Evolutionary conservation across 495 filamentous ascomycete species (phyloP).

Genomic region (Annulohypoxylon maeteangense): DNA sequence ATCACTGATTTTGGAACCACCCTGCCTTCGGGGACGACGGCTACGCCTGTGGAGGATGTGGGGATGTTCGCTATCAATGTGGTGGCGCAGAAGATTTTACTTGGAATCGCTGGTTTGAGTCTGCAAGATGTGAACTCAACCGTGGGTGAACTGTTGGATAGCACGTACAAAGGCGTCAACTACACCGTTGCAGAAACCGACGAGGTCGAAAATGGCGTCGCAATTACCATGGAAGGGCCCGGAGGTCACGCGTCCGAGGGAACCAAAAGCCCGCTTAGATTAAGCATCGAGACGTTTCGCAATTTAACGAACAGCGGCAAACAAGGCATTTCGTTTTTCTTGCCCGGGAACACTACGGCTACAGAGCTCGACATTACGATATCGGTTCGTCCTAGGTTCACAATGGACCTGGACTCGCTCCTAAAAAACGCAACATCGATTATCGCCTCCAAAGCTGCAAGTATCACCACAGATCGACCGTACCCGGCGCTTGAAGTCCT

Average conservation of each 20-base stretch:
- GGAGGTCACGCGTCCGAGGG: conserved; percentile 45
- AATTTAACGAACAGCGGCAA: conserved; percentile 17
- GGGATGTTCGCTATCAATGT: conserved; percentile 56
- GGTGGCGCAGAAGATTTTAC: conserved; percentile 27
- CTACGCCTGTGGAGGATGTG: conserved; percentile 51
- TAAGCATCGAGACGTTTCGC: conserved; percentile 42
- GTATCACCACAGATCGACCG: conserved; percentile 33
- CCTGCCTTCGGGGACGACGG: conserved; percentile 35
- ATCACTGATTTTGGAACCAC: conserved; percentile 26
- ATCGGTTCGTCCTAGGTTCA: conserved; percentile 40
- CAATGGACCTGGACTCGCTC: conserved; percentile 29
- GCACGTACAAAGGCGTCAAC: conserved; percentile 31
- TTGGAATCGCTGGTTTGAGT: conserved; percentile 33
- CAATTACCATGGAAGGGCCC: conserved; percentile 36
- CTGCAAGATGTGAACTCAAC: conserved; percentile 30
- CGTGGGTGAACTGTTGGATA: conserved; percentile 28
- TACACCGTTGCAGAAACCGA: conserved; percentile 24
- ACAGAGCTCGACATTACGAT: conserved; percentile 40
- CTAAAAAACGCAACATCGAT: conserved; percentile 25
- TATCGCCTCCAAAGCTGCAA: conserved; percentile 1
- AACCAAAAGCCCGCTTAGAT: conserved; percentile 35
- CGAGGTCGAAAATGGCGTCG: conserved; percentile 21
- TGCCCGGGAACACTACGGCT: conserved; percentile 38
- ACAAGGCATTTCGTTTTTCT: conserved; percentile 32
- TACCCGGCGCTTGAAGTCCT: conserved; percentile 43